Evolutionary conservation across 2,329 filamentous ascomycete genomes (phyloP).

Genomic region (Fusarium clavum): DNA sequence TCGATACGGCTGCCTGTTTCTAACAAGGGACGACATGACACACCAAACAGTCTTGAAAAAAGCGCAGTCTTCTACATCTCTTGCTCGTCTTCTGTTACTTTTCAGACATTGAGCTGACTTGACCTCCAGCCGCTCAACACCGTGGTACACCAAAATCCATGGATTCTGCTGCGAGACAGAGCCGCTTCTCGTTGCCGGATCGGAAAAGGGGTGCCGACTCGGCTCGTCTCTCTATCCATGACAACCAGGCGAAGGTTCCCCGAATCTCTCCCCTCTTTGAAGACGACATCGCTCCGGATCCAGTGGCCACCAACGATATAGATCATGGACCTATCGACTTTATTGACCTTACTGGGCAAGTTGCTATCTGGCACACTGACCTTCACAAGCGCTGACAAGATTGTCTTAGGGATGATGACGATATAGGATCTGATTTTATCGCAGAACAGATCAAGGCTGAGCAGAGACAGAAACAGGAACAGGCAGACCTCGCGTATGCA

Average conservation of each 20-base stretch:
- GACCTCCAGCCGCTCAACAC: constrained; percentile 14
- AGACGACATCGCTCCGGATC: constrained; percentile 16
- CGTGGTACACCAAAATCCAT: constrained; percentile 29
- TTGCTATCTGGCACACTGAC: neutral
- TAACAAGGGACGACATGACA: neutral
- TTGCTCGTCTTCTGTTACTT: neutral
- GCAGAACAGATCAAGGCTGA: constrained; percentile 52
- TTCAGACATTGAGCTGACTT: constrained; percentile 21
- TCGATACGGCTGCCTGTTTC: neutral
- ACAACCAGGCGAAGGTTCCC: constrained; percentile 49
- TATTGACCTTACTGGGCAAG: constrained; percentile 59
- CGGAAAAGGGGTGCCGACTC: constrained; percentile 48
- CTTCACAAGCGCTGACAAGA: constrained; percentile 5
- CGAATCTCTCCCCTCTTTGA: constrained; percentile 46
- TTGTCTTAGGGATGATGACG: constrained; percentile 49
- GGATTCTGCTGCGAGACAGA: constrained; percentile 32
- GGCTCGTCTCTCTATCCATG: constrained; percentile 24
- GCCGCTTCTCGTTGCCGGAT: constrained; percentile 40
- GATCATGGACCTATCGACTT: constrained; percentile 43
- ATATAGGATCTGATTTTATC: constrained; percentile 46
- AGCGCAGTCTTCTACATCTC: neutral
- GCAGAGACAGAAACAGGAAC: constrained; percentile 49
- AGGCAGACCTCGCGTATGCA: constrained; percentile 47
- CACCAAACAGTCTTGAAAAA: neutral
- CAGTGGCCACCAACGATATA: constrained; percentile 7